Conservation (phyloP, 1,284 basidiomycete genomes). For the Ganoderma boninense region DNA sequence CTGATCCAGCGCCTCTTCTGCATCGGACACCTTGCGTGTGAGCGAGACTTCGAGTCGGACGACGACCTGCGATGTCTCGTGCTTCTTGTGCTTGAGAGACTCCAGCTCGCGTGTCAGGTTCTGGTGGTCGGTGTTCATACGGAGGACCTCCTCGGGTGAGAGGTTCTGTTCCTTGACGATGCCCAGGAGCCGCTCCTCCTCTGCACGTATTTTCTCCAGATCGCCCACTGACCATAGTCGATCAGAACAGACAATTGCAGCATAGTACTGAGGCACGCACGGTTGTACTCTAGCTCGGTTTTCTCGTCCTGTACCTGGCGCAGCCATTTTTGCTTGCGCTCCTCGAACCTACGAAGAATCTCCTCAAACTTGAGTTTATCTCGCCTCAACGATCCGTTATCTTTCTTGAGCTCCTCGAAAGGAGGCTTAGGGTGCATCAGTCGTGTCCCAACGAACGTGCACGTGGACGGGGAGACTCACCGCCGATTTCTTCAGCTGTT, state of each 20-base stretch:
- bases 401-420: constrained; percentile 64
- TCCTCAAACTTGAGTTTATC: constrained; percentile 78
- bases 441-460: neutral
- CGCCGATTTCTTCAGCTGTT: constrained; percentile 65
- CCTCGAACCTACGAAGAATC: constrained; percentile 69
- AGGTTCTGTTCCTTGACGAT: constrained; percentile 86
- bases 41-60: constrained; percentile 83
- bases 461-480: constrained; percentile 45
- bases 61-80: constrained; percentile 73
- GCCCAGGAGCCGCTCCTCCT: constrained; percentile 67
- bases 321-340: constrained; percentile 66
- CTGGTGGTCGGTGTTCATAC: constrained; percentile 89
- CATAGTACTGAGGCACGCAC: constrained; percentile 44
- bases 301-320: constrained; percentile 71
- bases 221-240: constrained; percentile 52
- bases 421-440: constrained; percentile 58
- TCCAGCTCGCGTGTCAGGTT: constrained; percentile 73
- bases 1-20: constrained; percentile 80
- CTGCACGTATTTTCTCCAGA: constrained; percentile 66
- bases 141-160: constrained; percentile 83
- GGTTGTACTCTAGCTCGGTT: constrained; percentile 61
- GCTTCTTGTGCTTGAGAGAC: constrained; percentile 77
- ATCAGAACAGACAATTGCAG: neutral
- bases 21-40: constrained; percentile 77
- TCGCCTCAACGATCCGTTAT: constrained; percentile 62